These are phyloP conservation scores for Hygrophorus russula DNA, from an alignment of 768 basidiomycete species.

Conservation along the genomic window DNA sequence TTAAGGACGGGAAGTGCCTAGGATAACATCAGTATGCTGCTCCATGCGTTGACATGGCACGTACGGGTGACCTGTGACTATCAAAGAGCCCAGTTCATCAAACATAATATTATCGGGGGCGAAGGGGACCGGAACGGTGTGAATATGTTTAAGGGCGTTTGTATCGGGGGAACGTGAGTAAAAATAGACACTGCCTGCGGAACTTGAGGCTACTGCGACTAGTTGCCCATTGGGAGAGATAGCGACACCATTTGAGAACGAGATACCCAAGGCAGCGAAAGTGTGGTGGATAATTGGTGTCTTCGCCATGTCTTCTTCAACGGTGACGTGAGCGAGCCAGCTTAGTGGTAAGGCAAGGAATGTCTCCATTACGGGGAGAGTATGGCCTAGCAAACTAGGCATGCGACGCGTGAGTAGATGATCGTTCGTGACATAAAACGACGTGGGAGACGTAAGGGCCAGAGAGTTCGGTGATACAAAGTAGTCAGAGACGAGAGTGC, in stretches of 20 bases:
- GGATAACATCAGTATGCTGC: background rate
- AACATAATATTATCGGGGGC: slow-evolving; percentile 51
- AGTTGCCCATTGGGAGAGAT: slow-evolving; percentile 37
- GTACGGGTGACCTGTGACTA: slow-evolving; percentile 53
- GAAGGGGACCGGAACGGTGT: slow-evolving; percentile 43
- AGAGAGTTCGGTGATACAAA: slow-evolving; percentile 60
- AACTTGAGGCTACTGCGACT: slow-evolving; percentile 48
- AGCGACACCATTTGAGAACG: slow-evolving; percentile 64
- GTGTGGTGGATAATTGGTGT: slow-evolving; percentile 22
- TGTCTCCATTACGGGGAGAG: slow-evolving; percentile 46
- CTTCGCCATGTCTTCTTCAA: slow-evolving; percentile 14
- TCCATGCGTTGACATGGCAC: background rate
- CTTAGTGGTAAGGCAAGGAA: slow-evolving; percentile 44
- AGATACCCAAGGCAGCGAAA: slow-evolving; percentile 34
- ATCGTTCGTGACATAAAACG: slow-evolving; percentile 68
- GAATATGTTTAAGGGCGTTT: slow-evolving; percentile 27
- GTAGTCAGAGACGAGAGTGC: slow-evolving; percentile 46
- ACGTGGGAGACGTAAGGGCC: slow-evolving; percentile 50
- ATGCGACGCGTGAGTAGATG: slow-evolving; percentile 57
- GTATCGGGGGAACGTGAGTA: slow-evolving; percentile 38
- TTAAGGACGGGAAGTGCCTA: slow-evolving; percentile 39
- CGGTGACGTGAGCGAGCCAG: slow-evolving; percentile 46
- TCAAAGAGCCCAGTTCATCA: slow-evolving; percentile 32
- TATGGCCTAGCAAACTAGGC: slow-evolving; percentile 32
- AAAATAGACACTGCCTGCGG: slow-evolving; percentile 33